Evolutionary conservation across 192 early-diverging fungal species (phyloP).

Genomic region (Podila verticillata): DNA sequence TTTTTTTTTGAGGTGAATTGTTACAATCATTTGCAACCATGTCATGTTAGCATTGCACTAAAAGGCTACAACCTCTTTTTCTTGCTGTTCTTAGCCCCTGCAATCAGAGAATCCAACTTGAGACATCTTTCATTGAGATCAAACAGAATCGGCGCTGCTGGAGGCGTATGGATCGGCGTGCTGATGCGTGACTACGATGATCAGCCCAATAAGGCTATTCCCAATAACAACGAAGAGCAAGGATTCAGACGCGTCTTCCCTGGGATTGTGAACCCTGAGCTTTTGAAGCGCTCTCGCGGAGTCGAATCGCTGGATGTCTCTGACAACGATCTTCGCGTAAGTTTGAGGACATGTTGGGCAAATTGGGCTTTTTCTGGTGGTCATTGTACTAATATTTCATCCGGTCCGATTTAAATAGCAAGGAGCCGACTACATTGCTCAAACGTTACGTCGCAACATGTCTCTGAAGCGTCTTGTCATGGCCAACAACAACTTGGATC

Average conservation of each 20-base stretch:
- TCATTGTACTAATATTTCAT: too few relatives aligned
- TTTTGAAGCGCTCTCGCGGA: constrained; percentile 45
- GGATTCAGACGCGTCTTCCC: constrained; percentile 46
- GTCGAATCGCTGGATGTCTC: constrained; percentile 52
- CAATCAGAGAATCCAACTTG: constrained; percentile 55
- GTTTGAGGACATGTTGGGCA: background rate
- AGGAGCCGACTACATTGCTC: constrained; percentile 65
- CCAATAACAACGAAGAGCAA: constrained; percentile 48
- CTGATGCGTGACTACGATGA: constrained; percentile 66
- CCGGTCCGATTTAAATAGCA: constrained; percentile 17
- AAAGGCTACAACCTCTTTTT: background rate
- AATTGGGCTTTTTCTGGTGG: too few relatives aligned
- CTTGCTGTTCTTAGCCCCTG: constrained; percentile 30
- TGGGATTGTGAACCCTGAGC: constrained; percentile 34
- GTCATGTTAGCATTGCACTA: background rate
- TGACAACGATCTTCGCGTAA: constrained; percentile 57
- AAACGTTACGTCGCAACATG: constrained; percentile 62
- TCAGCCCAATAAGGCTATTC: constrained; percentile 34
- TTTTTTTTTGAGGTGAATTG: too few relatives aligned
- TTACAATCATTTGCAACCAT: background rate
- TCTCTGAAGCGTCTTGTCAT: constrained; percentile 55
- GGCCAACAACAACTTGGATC: constrained; percentile 61
- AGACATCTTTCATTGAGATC: constrained; percentile 53
- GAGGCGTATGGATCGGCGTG: constrained; percentile 63
- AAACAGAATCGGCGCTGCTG: constrained; percentile 58